These are phyloP conservation scores for Grigorovia humatica DNA, from an alignment of 805 yeast species.

Conservation along the genomic window DNA sequence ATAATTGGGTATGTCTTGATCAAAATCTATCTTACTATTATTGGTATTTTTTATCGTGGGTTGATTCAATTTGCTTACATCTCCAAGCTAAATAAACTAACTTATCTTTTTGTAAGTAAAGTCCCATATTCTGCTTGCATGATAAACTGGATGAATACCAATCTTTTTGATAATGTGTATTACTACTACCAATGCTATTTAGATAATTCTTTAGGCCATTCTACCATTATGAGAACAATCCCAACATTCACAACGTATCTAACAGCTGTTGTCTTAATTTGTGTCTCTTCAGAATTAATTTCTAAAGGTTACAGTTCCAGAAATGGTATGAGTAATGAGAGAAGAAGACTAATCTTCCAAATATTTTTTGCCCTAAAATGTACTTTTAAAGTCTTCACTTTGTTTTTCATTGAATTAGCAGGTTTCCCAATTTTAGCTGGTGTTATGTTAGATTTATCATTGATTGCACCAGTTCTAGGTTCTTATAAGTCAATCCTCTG, in stretches of 20 bases:
- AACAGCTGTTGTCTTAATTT: conserved; percentile 17
- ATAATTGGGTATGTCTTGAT: conserved; percentile 31
- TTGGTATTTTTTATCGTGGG: conserved; percentile 9
- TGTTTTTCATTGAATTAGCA: conserved; percentile 72
- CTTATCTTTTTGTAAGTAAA: conserved; percentile 2
- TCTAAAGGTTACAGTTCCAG: conserved; percentile 20
- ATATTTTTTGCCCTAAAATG: conserved; percentile 44
- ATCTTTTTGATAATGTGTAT: conserved; percentile 5
- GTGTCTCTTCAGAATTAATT: conserved; percentile 16
- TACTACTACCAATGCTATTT: conserved; percentile 13
- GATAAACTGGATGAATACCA: conserved; percentile 10
- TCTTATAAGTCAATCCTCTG: conserved; percentile 11
- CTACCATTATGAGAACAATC: conserved; percentile 17
- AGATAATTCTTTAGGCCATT: conserved; percentile 12
- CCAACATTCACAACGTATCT: conserved; percentile 23
- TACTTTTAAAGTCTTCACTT: conserved; percentile 61
- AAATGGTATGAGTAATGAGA: conserved; percentile 23
- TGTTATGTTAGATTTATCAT: conserved; percentile 54
- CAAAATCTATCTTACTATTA: conserved; percentile 10
- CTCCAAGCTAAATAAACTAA: conserved; percentile 1
- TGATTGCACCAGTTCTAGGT: conserved; percentile 26
- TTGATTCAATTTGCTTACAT: conserved; percentile 6
- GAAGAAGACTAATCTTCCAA: conserved; percentile 41
- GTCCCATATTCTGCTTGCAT: conserved; percentile 3
- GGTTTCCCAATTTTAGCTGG: conserved; percentile 87